Evolutionary conservation across 2,329 filamentous ascomycete genomes (phyloP), one percentile per base, ranked within the genome.

Genomic region (Ustulina deusta): DNA sequence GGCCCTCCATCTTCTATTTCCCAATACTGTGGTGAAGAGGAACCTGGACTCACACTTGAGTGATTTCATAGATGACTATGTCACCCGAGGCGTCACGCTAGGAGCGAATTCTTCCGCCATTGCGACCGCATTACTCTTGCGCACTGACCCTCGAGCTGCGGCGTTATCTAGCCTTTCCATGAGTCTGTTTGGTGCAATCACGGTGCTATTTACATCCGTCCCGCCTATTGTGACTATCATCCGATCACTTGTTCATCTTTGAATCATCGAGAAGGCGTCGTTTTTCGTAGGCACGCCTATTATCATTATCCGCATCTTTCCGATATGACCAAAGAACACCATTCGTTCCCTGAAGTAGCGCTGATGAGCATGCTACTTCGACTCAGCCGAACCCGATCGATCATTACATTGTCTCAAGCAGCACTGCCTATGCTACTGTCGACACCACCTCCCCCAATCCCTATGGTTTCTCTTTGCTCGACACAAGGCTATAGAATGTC

Each of bases 51-150:
- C n/a, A 58, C 20, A 40, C 36, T 38, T 40, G 11, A 49, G 10
- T 40, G 27, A n/a, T 46, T 34, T 71, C 25, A 15, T 55, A 84
- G 87, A 89, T 71, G 88, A 89, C 75, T 90, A 89, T 68, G 86
- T 90, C 38, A 89, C 87, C 1, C 79, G 86, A n/a, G 87, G 88
- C 10, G 86, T 90, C 3, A 86, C 86, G 1, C 75, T 89, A n/a
- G 87, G 87, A 3, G 85, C 85, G 1, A 89, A 89, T 73, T 87
- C 86, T 0, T 86, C 84, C 3, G 87, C 87, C 6, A 86, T 90
- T 44, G 87, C 83, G 1, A 89, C 87, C 3, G 87, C 88, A 0
- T 74, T 89, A 38, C 78, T 90, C 1, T 76, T 90, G 1, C 80
- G 82, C 1, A 85, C 83, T 0, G 87, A 90, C 69, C 87, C 86